Evolutionary conservation across 2,329 filamentous ascomycete species (phyloP), one percentile per base, ranked within the genome.

Genomic region (Exophiala spinifera): DNA sequence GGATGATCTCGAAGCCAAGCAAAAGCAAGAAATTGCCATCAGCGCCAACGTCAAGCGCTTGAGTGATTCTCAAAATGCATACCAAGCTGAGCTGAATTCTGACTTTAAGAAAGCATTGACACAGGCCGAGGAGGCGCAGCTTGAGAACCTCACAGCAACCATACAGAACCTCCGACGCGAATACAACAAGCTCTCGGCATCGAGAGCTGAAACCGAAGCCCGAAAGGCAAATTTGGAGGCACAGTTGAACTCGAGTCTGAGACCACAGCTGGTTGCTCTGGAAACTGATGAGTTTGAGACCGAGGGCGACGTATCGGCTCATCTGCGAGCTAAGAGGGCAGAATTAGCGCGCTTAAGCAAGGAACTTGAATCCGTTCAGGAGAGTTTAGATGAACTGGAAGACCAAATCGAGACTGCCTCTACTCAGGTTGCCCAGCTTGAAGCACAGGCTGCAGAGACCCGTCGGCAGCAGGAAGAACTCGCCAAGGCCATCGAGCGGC

Each of bases 71-170:
- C 79, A 95, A 53, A 80, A 78, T 45, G 85, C 87, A 5, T 88
- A 91, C 67, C 85, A 96, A 69, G 79, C 85, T 2, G 95, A 99
- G 69, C 73, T 96, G 52, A 79, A 80, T 14, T 88, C 89, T 1
- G 87, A 95, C 20, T 99, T 97, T 76, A 95, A 95, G 75, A 96
- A 96, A 72, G 87, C 87, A 11, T 78, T 99, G 46, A 88, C 86
- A 8, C 75, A 81, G 6, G 82, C 85, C n/a, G 95, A 99, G 71
- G 92, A 97, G 70, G 77, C 79, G 37, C 85, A 88, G 65, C 78
- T 99, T 3, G 87, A 94, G 57, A 78, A 78, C 31, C 80, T 95
- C 8, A 86, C 83, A 54, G 74, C 76, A 3, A 79, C 79, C 11
- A 84, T 90, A 5, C 88, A 91, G 64, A 83, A 87, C 39, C 73